Base-by-base conservation (phyloP, 352 stramenopile species). In the Proteromonas lacertae region DNA sequence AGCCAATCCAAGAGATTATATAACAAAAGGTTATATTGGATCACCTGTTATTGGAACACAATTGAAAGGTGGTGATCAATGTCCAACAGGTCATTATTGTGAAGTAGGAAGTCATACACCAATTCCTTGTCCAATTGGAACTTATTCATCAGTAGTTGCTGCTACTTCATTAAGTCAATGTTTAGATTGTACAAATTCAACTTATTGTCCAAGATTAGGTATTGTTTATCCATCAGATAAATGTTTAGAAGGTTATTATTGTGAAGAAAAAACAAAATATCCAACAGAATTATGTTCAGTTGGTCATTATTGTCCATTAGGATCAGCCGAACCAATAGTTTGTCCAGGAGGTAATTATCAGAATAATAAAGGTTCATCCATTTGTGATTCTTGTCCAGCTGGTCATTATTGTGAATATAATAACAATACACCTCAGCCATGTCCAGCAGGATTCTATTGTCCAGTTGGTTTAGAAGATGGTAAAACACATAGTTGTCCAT, bases 381-480 rank as follows among this genome's bases (percentile, higher is more conserved):
- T 25, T 5, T 54, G 50, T 31, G 37, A 49, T 5, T 16, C 44
- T 18, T 88, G 69, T 32, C n/a, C n/a, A n/a, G n/a, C n/a, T n/a
- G n/a, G n/a, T n/a, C n/a, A n/a, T n/a, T n/a, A n/a, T n/a, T n/a
- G 57, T 56, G n/a, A n/a, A n/a, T n/a, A n/a, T n/a, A n/a, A n/a
- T n/a, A n/a, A n/a, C n/a, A 69, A 45, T 62, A 67, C 0, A 42
- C 50, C 25, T 67, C 67, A 0, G 57, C 75, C 38, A 83, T 69
- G 35, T 86, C n/a, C n/a, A n/a, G n/a, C n/a, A n/a, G n/a, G n/a
- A n/a, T n/a, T n/a, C n/a, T n/a, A n/a, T n/a, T n/a, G 70, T 25
- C 64, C 61, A 0, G 40, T 55, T 4, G 55, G 57, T 19, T 78
- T 68, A 0, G 42, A 55, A 32, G 32, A 50, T 20, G 43, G 49